Percentiles rank a stretch among this genome's conserved stretches.
These are phyloP conservation scores for Periconia sp. DNA, from an alignment of 2,329 filamentous ascomycete species.

Conservation along the genomic window DNA sequence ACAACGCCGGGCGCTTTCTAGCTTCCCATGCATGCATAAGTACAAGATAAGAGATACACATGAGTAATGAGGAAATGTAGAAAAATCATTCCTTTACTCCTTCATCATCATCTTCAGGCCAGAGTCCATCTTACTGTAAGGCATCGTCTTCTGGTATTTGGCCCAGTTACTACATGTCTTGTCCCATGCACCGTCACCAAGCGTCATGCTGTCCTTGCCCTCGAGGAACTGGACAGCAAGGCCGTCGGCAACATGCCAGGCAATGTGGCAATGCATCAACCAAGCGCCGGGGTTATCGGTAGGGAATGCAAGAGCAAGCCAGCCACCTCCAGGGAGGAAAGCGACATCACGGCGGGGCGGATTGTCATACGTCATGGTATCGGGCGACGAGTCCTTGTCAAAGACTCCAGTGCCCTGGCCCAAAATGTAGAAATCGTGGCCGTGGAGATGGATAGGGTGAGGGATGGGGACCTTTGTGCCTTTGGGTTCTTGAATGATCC, in stretches of 20 bases:
- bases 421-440: constrained; percentile 45
- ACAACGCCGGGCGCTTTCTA: too few relatives aligned
- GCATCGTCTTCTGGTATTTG: constrained; percentile 6
- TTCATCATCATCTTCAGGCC: constrained; percentile 9
- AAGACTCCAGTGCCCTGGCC: constrained; percentile 17
- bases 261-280: constrained; percentile 41
- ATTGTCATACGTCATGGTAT: constrained; percentile 23
- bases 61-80: too few relatives aligned
- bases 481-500: constrained; percentile 43
- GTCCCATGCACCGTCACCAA: constrained; percentile 7
- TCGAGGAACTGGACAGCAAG: constrained; percentile 61
- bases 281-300: constrained; percentile 59
- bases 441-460: constrained; percentile 43
- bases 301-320: constrained; percentile 58
- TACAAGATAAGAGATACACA: too few relatives aligned
- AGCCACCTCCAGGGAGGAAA: constrained; percentile 31
- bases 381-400: constrained; percentile 12
- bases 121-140: constrained; percentile 11
- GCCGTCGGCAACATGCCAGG: constrained; percentile 63
- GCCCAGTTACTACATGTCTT: constrained; percentile 8
- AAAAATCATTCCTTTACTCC: too few relatives aligned
- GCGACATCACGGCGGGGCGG: constrained; percentile 37
- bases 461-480: constrained; percentile 29
- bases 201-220: constrained; percentile 28
- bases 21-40: too few relatives aligned